Base-by-base conservation (phyloP, 176 grass and related monocot genomes). In the Oryza longistaminata region DNA sequence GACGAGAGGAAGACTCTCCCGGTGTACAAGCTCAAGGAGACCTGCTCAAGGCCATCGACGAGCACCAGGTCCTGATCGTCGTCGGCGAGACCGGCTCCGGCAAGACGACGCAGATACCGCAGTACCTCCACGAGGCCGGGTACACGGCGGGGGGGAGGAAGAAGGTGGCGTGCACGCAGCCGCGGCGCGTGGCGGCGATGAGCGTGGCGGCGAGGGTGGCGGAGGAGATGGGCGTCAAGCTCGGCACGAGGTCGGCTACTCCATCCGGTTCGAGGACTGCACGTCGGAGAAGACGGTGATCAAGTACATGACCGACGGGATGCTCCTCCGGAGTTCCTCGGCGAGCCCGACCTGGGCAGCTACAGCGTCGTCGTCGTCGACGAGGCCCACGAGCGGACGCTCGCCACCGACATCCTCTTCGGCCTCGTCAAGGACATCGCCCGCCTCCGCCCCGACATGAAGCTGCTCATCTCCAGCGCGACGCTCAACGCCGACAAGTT, bases 231-330 rank as follows among this genome's bases (percentile, higher is more conserved):
- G 85, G 88, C 76, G 88, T 95, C 66, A 86, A 86, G 81, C 75
- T 92, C 25, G 93, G 0, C 85, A 95, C 68, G 88, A 92, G 81
- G 88, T 95, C 44, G 93, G 93, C 2, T 95, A 95, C 73, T 85
- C 78, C 35, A 92, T 95, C 44, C 74, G 90, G 17, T 95, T 95
- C 86, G 93, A 95, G 86, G 90, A 95, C 88, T 95, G 90, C 88
- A 92, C 82, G 42, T 90, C 78, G 43, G 87, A 92, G 10, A 90
- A 80, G 81, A 94, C 92, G 46, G 78, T 61, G 25, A 72, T 90
- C 73, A 90, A 87, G 83, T 90, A 90, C 84, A 87, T 90, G 84
- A 90, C 88, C 9, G 88, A 90, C 78, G 88, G 90, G 64, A 92
- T 87, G 90, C 90, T 94, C 11, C 68, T 92, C 67, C 83, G 88